Percentiles rank a stretch among this genome's conserved stretches.
Evolutionary conservation across 139 green algal species (phyloP).

Genomic region (Chlorella sp.): DNA sequence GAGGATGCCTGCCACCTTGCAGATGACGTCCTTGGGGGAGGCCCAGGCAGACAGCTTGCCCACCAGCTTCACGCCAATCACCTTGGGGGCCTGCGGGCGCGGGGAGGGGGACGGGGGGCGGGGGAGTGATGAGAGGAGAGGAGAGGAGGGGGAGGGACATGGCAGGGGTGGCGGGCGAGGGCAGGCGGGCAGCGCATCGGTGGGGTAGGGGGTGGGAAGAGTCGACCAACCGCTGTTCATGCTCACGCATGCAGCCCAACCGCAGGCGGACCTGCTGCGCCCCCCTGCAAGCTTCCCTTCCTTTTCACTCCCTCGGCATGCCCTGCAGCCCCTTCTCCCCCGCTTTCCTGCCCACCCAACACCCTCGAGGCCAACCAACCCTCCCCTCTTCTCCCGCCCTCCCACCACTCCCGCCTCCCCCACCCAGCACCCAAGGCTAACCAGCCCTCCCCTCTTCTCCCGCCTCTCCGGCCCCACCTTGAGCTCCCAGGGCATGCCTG

Average conservation of each 20-base stretch:
- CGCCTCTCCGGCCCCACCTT: slow-evolving; percentile 75
- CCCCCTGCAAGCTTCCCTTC: no score
- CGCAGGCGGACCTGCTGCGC: no score
- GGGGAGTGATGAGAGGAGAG: no score
- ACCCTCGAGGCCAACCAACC: neutral
- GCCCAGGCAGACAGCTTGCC: slow-evolving; percentile 92
- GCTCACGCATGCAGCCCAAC: no score
- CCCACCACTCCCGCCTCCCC: neutral
- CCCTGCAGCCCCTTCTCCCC: neutral
- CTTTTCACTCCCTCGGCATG: no score
- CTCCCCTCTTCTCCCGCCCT: neutral
- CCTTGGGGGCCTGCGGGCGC: slow-evolving; percentile 61
- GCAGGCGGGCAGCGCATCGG: neutral
- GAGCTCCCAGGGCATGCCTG: slow-evolving; percentile 96
- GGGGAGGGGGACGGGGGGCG: no score
- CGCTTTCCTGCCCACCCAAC: neutral
- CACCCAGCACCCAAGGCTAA: slow-evolving; percentile 45
- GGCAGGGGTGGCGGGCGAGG: no score
- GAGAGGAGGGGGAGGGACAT: no score
- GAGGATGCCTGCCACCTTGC: slow-evolving; percentile 95
- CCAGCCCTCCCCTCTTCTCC: neutral
- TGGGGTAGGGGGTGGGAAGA: neutral
- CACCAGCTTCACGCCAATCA: slow-evolving; percentile 94
- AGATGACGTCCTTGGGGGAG: slow-evolving; percentile 95
- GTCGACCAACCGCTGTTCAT: no score